Evolutionary conservation across 2,329 filamentous ascomycete species (phyloP), one percentile per base, ranked within the genome.

Genomic region (Juglanconis sp.): DNA sequence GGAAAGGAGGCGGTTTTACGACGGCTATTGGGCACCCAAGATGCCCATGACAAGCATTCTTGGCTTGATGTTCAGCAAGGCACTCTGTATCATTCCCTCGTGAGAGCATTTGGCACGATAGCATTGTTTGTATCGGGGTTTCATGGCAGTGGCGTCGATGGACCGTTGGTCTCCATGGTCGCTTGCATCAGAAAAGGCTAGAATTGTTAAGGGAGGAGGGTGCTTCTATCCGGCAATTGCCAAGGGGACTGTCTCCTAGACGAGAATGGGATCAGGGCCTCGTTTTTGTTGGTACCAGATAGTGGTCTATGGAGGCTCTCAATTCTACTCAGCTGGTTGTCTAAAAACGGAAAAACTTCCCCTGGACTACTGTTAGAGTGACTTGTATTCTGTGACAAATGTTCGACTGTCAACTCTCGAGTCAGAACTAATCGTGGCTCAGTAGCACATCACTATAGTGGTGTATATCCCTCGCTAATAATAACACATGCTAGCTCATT

Each of bases 101-200:
- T 50, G 44, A 49, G 44, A 53, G 54, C 58, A 55, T 52, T 51
- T 55, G 51, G 55, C 54, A 61, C 53, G 50, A 55, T 49, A 53
- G 50, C 51, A 61, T 54, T 57, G 50, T 52, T 55, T 63, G 31
- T 15, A 34, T 52, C 50, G 24, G 24, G 50, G 36, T 15, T 59
- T 40, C 44, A 50, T 48, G 49, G 54, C 36, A 31, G 49, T 55
- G 38, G 31, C 9, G 40, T 55, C 52, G 9, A 11, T 40, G 32
- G 32, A n/a, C 44, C 10, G 44, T 11, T 35, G 10, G 11, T 42
- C 32, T 31, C 35, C n/a, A 11, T 35, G 17, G 34, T n/a, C 17
- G 46, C n/a, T 50, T 48, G 32, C 32, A 35, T 55, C 30, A 38
- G 40, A 13, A 30, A 40, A 13, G 24, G 36, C 38, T 36, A 40